Evolutionary conservation across 2,329 filamentous ascomycete species (phyloP).

Genomic region (Phoma herbarum): DNA sequence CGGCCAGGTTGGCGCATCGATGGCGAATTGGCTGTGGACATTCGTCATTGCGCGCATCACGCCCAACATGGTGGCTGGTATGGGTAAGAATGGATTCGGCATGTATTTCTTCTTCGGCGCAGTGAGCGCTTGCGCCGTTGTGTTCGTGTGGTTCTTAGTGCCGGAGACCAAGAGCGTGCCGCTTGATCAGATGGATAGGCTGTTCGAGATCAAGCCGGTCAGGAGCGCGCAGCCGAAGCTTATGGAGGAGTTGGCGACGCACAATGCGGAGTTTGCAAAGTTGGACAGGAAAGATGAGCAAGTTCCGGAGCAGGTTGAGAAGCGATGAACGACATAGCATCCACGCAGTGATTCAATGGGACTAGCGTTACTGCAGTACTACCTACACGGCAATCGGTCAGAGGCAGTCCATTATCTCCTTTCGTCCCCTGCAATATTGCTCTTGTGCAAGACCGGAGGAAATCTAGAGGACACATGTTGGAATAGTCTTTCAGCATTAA

Average conservation of each 20-base stretch:
- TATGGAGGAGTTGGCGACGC: slow-evolving; percentile 21
- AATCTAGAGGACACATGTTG: no score
- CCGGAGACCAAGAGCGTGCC: slow-evolving; percentile 58
- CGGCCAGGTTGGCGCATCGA: slow-evolving; percentile 66
- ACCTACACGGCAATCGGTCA: no score
- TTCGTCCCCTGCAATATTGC: no score
- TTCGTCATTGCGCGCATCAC: slow-evolving; percentile 75
- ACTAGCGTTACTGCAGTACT: no score
- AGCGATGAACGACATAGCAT: background rate
- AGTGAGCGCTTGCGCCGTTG: slow-evolving; percentile 56
- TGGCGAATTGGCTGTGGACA: slow-evolving; percentile 77
- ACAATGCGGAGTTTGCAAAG: slow-evolving; percentile 18
- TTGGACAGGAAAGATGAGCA: slow-evolving; percentile 19
- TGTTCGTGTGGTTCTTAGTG: slow-evolving; percentile 52
- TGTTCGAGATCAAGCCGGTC: slow-evolving; percentile 57
- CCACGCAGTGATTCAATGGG: background rate
- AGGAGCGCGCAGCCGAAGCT: slow-evolving; percentile 48
- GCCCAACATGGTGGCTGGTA: slow-evolving; percentile 67
- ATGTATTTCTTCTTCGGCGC: slow-evolving; percentile 60
- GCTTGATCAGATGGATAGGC: slow-evolving; percentile 58
- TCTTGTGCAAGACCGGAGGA: no score
- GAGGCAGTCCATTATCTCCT: no score
- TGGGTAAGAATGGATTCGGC: slow-evolving; percentile 51
- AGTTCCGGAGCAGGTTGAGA: slow-evolving; percentile 10
- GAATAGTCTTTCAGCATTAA: no score